Base-by-base conservation (phyloP, 1,284 basidiomycete species). In the Inonotus obliquus region DNA sequence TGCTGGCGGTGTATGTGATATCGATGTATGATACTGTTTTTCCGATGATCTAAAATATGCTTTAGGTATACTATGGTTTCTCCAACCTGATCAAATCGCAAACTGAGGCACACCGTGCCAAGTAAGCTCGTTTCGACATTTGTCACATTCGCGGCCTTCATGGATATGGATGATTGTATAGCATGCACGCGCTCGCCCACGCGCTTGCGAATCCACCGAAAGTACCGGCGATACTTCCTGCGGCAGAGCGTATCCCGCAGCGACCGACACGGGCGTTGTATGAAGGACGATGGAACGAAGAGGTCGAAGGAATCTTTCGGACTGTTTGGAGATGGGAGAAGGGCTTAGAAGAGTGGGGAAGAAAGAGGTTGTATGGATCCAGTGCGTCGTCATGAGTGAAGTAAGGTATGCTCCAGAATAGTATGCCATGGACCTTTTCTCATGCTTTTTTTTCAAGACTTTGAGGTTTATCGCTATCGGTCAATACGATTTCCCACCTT, bases 1-100 rank as follows among this genome's bases (percentile, higher is more conserved):
- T 13, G 64, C 64, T 23, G 64, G 64, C n/a, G 64, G 64, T 38
- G 64, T 65, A 55, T 39, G 64, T 63, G 2, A 5, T 13, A 29
- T 35, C 23, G 23, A 35, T 44, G 37, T 32, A 7, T 17, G 25
- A 11, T 41, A 19, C 37, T 17, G 1, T 7, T 5, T 23, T 49
- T 2, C 23, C 10, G 23, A 48, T 49, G 48, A 29, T 25, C 17
- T 49, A 6, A 25, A 11, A 2, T 25, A 13, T 45, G 14, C 9
- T 9, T 4, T 13, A 64, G 63, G 59, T 64, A 4, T 64, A 64
- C 51, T 64, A 64, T 61, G 63, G 52, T 23, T 64, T 64, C 44
- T 64, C 63, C 17, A 61, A 61, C 25, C 35, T 64, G 56, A 64
- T 64, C 29, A 55, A 61, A 48, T 41, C 59, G 11, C 58, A 57